These are phyloP conservation scores for Draba incana DNA, from an alignment of 345 rosid genomes.

Conservation along the genomic window DNA sequence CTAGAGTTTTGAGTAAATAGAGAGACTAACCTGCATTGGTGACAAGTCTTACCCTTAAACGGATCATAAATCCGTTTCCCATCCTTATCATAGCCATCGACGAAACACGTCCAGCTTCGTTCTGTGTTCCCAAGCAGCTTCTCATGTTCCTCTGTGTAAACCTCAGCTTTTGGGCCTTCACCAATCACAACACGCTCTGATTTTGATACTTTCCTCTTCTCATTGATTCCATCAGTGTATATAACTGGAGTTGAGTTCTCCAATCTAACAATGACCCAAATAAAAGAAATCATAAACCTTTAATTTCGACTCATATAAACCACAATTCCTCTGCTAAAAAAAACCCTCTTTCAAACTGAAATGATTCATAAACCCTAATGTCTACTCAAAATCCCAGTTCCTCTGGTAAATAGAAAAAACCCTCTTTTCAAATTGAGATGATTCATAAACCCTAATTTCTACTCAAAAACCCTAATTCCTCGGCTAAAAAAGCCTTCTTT, in stretches of 20 bases:
- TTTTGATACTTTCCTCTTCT: constrained; percentile 36
- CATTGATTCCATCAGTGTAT: constrained; percentile 51
- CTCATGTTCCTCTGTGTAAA: constrained; percentile 76
- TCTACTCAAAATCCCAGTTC: background rate
- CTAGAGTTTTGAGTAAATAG: no score
- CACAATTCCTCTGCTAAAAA: background rate
- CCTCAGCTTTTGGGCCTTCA: constrained; percentile 62
- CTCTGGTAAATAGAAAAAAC: background rate
- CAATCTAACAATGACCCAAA: constrained; percentile 49
- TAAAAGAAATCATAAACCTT: constrained; percentile 3
- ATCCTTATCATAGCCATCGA: constrained; percentile 77
- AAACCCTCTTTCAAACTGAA: background rate
- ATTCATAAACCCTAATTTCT: background rate
- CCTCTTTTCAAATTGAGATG: background rate
- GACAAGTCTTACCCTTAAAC: constrained; percentile 89
- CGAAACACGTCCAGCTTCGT: constrained; percentile 74
- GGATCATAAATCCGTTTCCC: constrained; percentile 83
- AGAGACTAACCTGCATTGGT: constrained; percentile 64
- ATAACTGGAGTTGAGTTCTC: constrained; percentile 61
- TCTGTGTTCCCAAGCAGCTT: constrained; percentile 82
- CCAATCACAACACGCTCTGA: constrained; percentile 30
- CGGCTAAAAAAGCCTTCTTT: background rate
- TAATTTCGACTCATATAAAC: no score
- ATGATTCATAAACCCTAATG: background rate
- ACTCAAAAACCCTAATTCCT: background rate